Evolutionary conservation across 208 protist genomes (phyloP), one percentile per base, ranked within the genome.

Genomic region (Trypanosoma boissoni): DNA sequence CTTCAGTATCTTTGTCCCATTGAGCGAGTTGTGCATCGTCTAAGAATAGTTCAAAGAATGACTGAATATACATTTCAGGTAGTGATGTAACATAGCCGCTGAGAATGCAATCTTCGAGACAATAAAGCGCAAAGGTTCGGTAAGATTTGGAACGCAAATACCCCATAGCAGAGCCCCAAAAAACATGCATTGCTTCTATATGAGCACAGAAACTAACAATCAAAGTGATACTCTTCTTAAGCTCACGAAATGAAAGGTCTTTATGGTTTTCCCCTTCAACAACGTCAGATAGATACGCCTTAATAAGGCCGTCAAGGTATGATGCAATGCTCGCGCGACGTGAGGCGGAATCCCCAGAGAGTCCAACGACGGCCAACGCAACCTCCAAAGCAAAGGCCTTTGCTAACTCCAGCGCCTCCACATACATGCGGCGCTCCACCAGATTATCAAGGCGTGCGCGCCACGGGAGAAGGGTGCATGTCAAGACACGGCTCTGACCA

Each of bases 401-500:
- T 2, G 77, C 67, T 26, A 88, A 74, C 26, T 87, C 74, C 32
- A 94, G 53, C 7, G 87, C 87, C 23, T 82, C 72, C 12, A 46
- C 18, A 43, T 72, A 91, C 27, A 76, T 43, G 26, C 65, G 50
- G 2, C 64, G 58, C 24, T 63, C 52, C 24, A 91, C 44, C 23
- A 94, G 46, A 20, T 59, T 67, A 37, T 87, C 72, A 3, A 94
- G 59, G 1, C 87, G 67, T 14, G 59, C 75, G n/a, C 67, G 31
- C 87, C 87, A 94, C n/a, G 87, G 69, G 12, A 84, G 59, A 27
- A 94, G 29, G 2, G 70, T 72, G 53, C 72, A 74, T 29, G 65
- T 76, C 52, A 83, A 83, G 51, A 50, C 46, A 21, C 56, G 36
- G 24, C 21, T 48, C 20, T 58, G 75, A 27, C 77, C 75, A 2